Base-by-base conservation (phyloP, 768 basidiomycete genomes). In the Tulasnella sp. region DNA sequence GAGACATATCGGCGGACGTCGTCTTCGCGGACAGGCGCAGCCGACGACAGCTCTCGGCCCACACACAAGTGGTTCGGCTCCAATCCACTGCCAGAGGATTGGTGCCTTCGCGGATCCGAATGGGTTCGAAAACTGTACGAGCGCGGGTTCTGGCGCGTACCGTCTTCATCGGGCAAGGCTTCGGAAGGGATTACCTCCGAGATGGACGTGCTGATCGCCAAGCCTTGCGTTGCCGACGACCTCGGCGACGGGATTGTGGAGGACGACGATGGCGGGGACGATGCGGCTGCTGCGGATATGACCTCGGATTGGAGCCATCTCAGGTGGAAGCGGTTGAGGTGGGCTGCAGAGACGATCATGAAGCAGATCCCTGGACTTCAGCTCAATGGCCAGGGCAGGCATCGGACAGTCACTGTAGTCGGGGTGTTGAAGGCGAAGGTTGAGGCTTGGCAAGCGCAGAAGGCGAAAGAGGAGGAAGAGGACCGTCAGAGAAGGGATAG, bases 51-150 rank as follows among this genome's bases (percentile, higher is more conserved):
- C 5, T 41, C 29, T 5, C 62, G 50, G 67, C 70, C 34, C 78
- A 84, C 50, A 9, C 30, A 49, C 22, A 69, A 72, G 22, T 81
- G 92, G 74, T 74, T 88, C 46, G 80, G 80, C 12, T 84, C 81
- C 62, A 72, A 79, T 21, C 83, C 89, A 0, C 73, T 98, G 1
- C 78, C 87, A 0, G 96, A 99, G 70, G 96, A 98, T 66, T 97
- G 93, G 92, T 88, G 87, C 66, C 68, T 97, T 64, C 79, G 96
- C 30, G 96, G 96, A 1, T 90, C 93, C 84, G 92, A 92, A 65
- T 99, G 96, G 96, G 85, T 90, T 2, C 77, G 90, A 60, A 81
- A 82, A 62, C 83, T 97, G 15, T 98, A 86, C 68, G 92, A 94
- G 69, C 81, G 89, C 42, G 94, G 93, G 0, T 98, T 85, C 69